phyloP scores from a whole-genome alignment of 305 asterid species.

The Rubia occidens region DNA sequence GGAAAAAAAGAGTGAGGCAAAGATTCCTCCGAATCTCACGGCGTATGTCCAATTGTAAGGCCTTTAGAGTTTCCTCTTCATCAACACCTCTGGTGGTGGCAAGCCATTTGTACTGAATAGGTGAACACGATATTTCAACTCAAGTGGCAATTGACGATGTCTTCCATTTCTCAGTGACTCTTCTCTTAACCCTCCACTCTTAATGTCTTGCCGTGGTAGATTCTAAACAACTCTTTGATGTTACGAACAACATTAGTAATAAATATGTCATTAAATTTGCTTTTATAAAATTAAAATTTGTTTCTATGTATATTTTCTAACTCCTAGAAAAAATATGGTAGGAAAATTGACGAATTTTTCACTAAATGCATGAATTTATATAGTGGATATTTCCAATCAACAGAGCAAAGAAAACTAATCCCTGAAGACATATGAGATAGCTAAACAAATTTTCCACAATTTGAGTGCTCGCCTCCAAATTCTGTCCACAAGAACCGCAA shows the following conservation, averaged over 20 bases:
- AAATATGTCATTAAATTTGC: not conserved
- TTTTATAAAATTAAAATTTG: no score
- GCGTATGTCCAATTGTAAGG: slow-evolving; percentile 60
- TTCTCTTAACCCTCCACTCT: slow-evolving; percentile 72
- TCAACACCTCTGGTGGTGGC: slow-evolving; percentile 70
- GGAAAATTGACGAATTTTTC: not conserved
- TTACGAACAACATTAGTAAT: slow-evolving; percentile 7
- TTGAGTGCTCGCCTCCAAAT: slow-evolving; percentile 46
- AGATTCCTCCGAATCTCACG: slow-evolving; percentile 80
- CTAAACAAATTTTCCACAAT: slow-evolving; percentile 50
- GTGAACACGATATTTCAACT: slow-evolving; percentile 66
- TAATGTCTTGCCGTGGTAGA: slow-evolving; percentile 75
- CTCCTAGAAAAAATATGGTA: no score
- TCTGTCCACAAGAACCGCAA: slow-evolving; percentile 76
- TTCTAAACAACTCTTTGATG: slow-evolving; percentile 61
- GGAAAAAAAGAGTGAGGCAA: slow-evolving; percentile 72
- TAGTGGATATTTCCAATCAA: slow-evolving; percentile 50
- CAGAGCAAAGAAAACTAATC: slow-evolving; percentile 69
- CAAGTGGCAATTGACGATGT: slow-evolving; percentile 74
- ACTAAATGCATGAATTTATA: not conserved
- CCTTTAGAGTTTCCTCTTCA: slow-evolving; percentile 62
- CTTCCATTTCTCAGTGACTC: slow-evolving; percentile 93
- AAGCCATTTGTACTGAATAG: slow-evolving; percentile 75
- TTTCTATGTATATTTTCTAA: no score
- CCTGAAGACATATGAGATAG: slow-evolving; percentile 62